Evolutionary conservation across 352 stramenopile species (phyloP).

Genomic region (Phytopythium mirpurense): DNA sequence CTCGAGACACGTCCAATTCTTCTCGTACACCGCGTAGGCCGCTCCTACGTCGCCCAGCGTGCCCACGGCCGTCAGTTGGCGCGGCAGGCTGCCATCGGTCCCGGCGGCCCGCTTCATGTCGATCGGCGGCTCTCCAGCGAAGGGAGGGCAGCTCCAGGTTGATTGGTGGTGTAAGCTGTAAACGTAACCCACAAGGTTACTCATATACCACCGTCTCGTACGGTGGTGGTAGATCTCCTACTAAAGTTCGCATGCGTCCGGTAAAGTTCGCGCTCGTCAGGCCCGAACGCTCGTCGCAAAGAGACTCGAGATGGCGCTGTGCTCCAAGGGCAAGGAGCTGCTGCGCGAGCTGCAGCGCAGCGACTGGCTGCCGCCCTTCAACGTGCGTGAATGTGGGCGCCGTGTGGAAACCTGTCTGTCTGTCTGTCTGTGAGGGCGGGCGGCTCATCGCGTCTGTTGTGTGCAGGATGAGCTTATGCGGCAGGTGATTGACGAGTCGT

Average conservation of each 20-base stretch:
- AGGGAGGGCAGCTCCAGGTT: no score
- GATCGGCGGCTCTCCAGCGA: not conserved
- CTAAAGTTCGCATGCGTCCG: no score
- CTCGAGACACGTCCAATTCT: slow-evolving; percentile 84
- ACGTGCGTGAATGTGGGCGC: slow-evolving; percentile 72
- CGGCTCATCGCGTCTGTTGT: no score
- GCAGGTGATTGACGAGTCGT: slow-evolving; percentile 75
- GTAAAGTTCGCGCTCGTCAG: no score
- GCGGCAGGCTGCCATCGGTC: slow-evolving; percentile 23
- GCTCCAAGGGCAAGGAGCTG: slow-evolving; percentile 77
- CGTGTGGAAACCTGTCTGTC: no score
- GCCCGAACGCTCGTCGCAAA: no score
- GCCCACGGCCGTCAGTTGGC: slow-evolving; percentile 69
- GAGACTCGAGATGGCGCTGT: slow-evolving; percentile 82
- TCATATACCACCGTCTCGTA: no score
- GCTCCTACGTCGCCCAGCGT: slow-evolving; percentile 80
- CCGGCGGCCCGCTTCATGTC: slow-evolving; percentile 2
- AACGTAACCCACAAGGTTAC: no score
- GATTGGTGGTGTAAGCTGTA: no score
- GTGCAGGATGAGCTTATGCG: slow-evolving; percentile 75
- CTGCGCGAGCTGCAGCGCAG: slow-evolving; percentile 88
- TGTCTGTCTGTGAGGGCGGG: no score
- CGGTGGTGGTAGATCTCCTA: no score
- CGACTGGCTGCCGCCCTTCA: slow-evolving; percentile 91
- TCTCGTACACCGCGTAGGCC: slow-evolving; percentile 87